A percentile compares a stretch with the other conserved stretches of the same genome.
Evolutionary conservation across 257 asterid genomes (phyloP).

Genomic region (Penstemon eatonii): DNA sequence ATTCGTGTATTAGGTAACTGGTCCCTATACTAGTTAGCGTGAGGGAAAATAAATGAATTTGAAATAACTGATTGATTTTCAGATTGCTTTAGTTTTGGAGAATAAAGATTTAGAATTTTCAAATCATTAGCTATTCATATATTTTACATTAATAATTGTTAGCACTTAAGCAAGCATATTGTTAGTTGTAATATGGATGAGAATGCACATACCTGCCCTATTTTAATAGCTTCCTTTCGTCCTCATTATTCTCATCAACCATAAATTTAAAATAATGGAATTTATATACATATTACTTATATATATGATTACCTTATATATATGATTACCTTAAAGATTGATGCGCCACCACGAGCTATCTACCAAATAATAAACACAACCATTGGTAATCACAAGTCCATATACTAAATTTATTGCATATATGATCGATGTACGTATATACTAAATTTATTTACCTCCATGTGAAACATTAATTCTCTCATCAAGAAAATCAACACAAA

Average conservation of each 20-base stretch:
- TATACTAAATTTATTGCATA: too few species aligned
- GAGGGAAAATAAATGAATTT: too few species aligned
- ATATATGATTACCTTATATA: neutral
- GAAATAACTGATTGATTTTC: too few species aligned
- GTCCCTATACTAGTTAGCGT: too few species aligned
- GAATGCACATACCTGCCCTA: neutral
- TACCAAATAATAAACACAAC: slow-evolving; percentile 15
- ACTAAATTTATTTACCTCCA: slow-evolving; percentile 38
- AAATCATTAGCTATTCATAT: too few species aligned
- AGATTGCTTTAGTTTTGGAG: too few species aligned
- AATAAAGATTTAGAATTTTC: too few species aligned
- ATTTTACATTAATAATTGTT: too few species aligned
- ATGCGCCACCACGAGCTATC: slow-evolving; percentile 48
- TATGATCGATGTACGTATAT: neutral
- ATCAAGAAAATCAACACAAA: slow-evolving; percentile 44
- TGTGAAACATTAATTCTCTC: slow-evolving; percentile 31
- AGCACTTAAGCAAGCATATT: too few species aligned
- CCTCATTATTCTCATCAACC: neutral
- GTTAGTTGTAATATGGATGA: neutral
- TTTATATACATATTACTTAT: too few species aligned
- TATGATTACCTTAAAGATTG: neutral
- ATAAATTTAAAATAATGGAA: neutral
- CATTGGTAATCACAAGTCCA: neutral
- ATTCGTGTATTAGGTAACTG: too few species aligned
- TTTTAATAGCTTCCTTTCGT: neutral